Evolutionary conservation across 2,329 filamentous ascomycete genomes (phyloP).

Genomic region (Leptodontidium sp.): DNA sequence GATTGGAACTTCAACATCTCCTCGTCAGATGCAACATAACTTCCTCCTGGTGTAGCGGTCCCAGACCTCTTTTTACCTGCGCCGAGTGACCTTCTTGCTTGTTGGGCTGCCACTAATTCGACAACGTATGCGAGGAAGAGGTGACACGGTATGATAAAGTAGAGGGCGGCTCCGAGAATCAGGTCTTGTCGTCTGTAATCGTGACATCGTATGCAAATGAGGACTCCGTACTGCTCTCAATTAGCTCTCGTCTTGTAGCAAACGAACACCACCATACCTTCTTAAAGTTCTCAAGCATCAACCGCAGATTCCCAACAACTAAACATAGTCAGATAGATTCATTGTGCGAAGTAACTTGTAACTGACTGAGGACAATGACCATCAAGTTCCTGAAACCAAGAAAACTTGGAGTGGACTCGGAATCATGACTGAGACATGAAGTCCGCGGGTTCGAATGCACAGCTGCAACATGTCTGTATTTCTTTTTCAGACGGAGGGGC

Average conservation of each 20-base stretch:
- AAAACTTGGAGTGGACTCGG: conserved; percentile 79
- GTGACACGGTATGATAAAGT: conserved; percentile 88
- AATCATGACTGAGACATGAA: conserved; percentile 88
- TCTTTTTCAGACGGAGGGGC: conserved; percentile 55
- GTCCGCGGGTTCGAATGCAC: conserved; percentile 77
- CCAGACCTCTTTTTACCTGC: conserved; percentile 54
- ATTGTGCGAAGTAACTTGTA: neutral
- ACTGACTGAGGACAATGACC: conserved; percentile 85
- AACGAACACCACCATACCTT: conserved; percentile 64
- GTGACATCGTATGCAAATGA: conserved; percentile 91
- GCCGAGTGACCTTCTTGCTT: conserved; percentile 74
- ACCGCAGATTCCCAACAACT: conserved; percentile 92
- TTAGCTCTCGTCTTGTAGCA: conserved; percentile 28
- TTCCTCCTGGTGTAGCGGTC: conserved; percentile 45
- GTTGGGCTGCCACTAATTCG: conserved; percentile 81
- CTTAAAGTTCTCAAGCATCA: conserved; percentile 97
- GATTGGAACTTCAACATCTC: conserved; percentile 70
- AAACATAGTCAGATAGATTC: conserved; percentile 23
- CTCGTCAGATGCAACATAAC: conserved; percentile 50
- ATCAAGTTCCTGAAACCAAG: conserved; percentile 95
- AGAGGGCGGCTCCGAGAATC: conserved; percentile 77
- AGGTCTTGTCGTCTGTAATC: conserved; percentile 84
- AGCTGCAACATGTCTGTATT: conserved; percentile 92
- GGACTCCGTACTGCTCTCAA: conserved; percentile 76
- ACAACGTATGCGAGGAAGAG: conserved; percentile 90